A percentile compares a stretch with the other conserved stretches of the same genome.
Conservation (phyloP, 2,329 filamentous ascomycete genomes). For the Lanzia echinophila region DNA sequence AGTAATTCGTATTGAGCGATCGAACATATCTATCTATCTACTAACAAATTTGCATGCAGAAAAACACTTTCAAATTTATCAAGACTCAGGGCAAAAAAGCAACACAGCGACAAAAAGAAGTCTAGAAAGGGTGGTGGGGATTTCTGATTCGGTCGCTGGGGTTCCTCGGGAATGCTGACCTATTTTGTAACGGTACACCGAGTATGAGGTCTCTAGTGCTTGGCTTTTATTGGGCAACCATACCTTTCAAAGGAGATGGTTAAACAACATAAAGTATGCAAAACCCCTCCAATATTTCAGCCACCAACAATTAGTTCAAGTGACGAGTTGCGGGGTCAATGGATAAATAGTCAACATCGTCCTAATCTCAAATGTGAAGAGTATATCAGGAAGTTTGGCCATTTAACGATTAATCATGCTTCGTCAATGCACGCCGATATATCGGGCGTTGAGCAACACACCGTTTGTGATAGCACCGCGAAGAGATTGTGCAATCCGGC, state of each 20-base stretch:
- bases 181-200: not conserved
- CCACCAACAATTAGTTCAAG: not conserved
- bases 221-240: not conserved
- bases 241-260: not conserved
- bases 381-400: not conserved
- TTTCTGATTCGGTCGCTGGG: not conserved
- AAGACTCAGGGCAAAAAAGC: conserved; percentile 29
- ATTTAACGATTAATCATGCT: not conserved
- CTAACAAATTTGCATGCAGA: conserved; percentile 17
- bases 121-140: conserved; percentile 12
- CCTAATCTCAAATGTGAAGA: not conserved
- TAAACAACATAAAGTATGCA: not conserved
- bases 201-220: not conserved
- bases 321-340: not conserved
- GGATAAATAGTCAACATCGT: not conserved
- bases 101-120: conserved; percentile 29
- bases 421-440: not conserved
- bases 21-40: not conserved
- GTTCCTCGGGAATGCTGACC: not conserved
- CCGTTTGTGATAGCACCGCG: too few relatives aligned
- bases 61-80: conserved; percentile 26
- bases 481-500: not conserved
- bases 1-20: too few relatives aligned
- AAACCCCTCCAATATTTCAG: not conserved
- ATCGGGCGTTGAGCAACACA: not conserved